These are phyloP conservation scores for Coffea eugenioides DNA, from an alignment of 257 asterid species.

Conservation along the genomic window DNA sequence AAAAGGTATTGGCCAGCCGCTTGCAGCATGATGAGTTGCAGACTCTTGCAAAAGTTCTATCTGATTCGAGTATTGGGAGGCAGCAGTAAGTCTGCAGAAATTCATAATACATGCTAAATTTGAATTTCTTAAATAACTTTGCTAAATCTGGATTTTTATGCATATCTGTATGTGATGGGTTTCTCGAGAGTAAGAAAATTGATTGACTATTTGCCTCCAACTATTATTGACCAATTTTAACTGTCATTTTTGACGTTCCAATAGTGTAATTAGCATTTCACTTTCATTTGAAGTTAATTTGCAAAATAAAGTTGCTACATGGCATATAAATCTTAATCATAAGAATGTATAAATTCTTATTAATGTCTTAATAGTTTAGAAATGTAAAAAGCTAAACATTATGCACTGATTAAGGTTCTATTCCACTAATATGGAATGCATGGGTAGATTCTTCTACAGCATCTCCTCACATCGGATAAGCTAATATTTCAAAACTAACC, in stretches of 20 bases:
- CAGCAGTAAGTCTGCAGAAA: conserved; percentile 64
- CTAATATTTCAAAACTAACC: no score
- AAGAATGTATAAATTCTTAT: neutral
- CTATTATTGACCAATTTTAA: neutral
- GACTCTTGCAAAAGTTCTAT: conserved; percentile 62
- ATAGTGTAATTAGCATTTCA: neutral
- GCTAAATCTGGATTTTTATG: neutral
- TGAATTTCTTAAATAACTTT: neutral
- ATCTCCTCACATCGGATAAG: no score
- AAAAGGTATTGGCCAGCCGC: conserved; percentile 45
- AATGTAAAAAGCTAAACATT: neutral
- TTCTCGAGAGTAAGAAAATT: neutral
- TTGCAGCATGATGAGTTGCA: conserved; percentile 63
- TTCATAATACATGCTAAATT: neutral
- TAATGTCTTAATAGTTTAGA: neutral
- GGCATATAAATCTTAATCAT: neutral
- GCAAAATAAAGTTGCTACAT: neutral
- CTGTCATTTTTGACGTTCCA: neutral
- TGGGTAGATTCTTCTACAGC: no score
- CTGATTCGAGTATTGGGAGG: conserved; percentile 82
- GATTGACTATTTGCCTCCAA: neutral
- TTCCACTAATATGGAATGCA: neutral
- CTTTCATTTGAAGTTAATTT: no score
- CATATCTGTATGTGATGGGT: neutral
- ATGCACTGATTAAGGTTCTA: neutral